Percentiles rank a stretch among this genome's conserved stretches.
Evolutionary conservation across 768 basidiomycete genomes (phyloP).

Genomic region (Tulasnella sp.): DNA sequence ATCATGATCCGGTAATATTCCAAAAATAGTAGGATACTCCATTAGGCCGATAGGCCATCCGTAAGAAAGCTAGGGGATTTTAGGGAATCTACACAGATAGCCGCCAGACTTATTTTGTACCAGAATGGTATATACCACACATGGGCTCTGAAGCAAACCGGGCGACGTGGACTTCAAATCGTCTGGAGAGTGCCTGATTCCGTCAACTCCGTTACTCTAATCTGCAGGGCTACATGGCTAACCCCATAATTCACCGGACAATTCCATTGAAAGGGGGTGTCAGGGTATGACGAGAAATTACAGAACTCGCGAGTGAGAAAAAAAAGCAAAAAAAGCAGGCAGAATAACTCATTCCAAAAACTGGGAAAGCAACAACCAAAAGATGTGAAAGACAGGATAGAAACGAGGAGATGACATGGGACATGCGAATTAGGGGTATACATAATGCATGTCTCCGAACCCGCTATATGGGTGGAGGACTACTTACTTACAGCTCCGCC

Average conservation of each 20-base stretch:
- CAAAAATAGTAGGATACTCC: no score
- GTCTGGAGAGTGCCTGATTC: no score
- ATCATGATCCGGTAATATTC: no score
- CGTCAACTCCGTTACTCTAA: no score
- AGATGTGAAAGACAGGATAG: neutral
- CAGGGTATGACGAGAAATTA: neutral
- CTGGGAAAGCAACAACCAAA: neutral
- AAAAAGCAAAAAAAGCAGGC: neutral
- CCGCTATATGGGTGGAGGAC: neutral
- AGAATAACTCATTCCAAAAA: neutral
- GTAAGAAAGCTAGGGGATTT: no score
- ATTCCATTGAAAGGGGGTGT: neutral
- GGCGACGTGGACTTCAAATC: no score
- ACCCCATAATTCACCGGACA: neutral
- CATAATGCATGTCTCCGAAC: neutral
- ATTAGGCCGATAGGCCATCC: no score
- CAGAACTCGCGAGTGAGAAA: neutral
- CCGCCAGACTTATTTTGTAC: no score
- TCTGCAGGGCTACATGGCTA: no score
- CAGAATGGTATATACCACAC: no score
- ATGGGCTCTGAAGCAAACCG: no score
- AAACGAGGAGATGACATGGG: neutral
- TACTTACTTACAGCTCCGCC: neutral
- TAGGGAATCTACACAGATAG: no score
- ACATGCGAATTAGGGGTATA: slow-evolving; percentile 6